These are phyloP conservation scores for Dioszegia hungarica DNA, from an alignment of 768 basidiomycete species.

Conservation along the genomic window DNA sequence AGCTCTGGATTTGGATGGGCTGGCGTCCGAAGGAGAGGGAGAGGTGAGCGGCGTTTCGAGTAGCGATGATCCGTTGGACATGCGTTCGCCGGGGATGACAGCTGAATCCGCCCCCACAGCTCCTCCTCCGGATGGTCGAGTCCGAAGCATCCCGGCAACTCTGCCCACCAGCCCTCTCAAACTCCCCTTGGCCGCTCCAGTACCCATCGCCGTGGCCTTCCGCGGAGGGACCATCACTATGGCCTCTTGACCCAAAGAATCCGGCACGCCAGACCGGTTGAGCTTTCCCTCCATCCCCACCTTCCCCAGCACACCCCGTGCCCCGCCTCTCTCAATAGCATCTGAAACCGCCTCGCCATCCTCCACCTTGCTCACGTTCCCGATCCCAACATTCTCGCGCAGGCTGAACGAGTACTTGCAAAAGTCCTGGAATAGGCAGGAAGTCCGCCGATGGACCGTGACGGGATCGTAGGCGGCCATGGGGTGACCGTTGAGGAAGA, in stretches of 20 bases:
- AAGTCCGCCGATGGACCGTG: conserved; percentile 68
- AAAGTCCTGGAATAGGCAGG: conserved; percentile 83
- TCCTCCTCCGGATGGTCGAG: too few species aligned
- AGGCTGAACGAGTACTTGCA: conserved; percentile 72
- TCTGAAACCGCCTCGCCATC: conserved; percentile 58
- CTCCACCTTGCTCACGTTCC: conserved; percentile 62
- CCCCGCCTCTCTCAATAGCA: conserved; percentile 70
- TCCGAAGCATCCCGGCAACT: too few species aligned
- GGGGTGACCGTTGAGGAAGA: conserved; percentile 67
- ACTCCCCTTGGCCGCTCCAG: not conserved
- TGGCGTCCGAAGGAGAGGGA: too few species aligned
- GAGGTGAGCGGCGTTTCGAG: too few species aligned
- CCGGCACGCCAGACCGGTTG: conserved; percentile 51
- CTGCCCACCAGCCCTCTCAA: too few species aligned
- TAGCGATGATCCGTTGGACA: too few species aligned
- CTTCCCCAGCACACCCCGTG: conserved; percentile 60
- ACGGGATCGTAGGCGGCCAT: conserved; percentile 61
- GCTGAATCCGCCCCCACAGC: too few species aligned
- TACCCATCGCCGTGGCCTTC: not conserved
- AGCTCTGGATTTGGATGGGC: too few species aligned
- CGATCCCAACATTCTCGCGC: conserved; percentile 80
- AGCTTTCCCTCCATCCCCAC: conserved; percentile 72
- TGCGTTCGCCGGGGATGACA: too few species aligned
- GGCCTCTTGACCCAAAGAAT: not conserved
- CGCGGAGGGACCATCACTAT: not conserved